phyloP scores from a whole-genome alignment of 2,329 filamentous ascomycete species.

The Cryphonectria nitschkei region DNA sequence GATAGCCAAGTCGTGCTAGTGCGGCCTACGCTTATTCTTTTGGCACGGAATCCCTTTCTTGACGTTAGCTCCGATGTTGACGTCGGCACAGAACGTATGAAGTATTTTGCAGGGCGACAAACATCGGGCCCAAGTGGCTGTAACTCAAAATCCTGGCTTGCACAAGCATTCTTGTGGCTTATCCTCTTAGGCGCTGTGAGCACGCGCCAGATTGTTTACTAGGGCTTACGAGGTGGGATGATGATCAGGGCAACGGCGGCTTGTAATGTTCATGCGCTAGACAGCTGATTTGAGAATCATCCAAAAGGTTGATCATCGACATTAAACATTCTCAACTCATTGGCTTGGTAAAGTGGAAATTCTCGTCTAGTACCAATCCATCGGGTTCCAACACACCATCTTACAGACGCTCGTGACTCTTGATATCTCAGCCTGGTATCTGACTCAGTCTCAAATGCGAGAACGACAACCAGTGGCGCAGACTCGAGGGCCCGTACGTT shows the following conservation, averaged over 20 bases:
- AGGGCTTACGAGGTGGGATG: conserved; percentile 5
- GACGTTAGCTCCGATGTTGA: neutral
- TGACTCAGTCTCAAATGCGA: neutral
- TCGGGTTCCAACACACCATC: neutral
- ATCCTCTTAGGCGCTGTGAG: neutral
- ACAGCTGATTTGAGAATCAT: neutral
- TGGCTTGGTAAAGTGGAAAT: neutral
- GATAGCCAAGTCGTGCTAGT: neutral
- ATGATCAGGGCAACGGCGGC: neutral
- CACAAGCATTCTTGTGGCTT: neutral
- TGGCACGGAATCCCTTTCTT: neutral
- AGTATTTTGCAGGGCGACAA: neutral
- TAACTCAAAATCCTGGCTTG: neutral
- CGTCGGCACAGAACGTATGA: neutral
- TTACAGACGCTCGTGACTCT: neutral
- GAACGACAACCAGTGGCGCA: neutral
- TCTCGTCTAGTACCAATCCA: neutral
- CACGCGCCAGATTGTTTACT: neutral
- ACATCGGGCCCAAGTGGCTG: neutral
- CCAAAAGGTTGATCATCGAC: neutral
- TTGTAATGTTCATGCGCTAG: neutral
- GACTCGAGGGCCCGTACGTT: neutral
- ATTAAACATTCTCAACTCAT: neutral
- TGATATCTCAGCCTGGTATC: neutral
- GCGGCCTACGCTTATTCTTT: neutral